Conservation (phyloP, 108 stramenopile genomes). For the Nannochloropsis granulata region DNA sequence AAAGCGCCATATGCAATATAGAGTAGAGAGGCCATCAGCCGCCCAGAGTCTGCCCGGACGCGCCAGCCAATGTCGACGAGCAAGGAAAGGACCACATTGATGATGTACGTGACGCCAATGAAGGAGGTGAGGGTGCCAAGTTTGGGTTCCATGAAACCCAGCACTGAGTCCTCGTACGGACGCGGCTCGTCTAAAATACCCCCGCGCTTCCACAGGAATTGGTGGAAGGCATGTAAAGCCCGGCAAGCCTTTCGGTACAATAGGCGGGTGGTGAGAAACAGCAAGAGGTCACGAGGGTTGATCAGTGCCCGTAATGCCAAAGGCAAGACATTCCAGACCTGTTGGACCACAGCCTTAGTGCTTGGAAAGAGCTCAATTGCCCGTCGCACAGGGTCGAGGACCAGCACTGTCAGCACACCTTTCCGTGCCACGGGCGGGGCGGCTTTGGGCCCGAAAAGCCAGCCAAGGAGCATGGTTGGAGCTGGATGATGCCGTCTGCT, state of each 20-base stretch:
- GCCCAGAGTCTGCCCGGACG: neutral
- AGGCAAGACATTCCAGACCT: neutral
- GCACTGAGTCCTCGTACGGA: slow-evolving; percentile 20
- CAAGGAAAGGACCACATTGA: neutral
- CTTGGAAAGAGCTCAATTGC: neutral
- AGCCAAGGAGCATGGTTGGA: neutral
- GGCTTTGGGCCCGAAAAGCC: neutral
- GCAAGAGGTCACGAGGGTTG: neutral
- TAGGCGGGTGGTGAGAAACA: neutral
- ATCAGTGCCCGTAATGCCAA: neutral
- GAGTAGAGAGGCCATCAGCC: slow-evolving; percentile 3
- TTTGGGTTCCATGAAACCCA: slow-evolving; percentile 1
- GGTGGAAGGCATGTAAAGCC: neutral
- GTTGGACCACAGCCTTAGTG: neutral
- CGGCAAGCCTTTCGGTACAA: neutral
- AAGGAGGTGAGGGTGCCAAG: neutral
- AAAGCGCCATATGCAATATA: slow-evolving; percentile 17
- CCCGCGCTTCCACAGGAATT: neutral
- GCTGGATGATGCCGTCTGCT: too few species aligned
- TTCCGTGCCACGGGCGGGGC: neutral
- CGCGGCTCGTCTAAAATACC: slow-evolving; percentile 11
- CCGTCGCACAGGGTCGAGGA: neutral
- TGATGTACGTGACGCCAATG: neutral
- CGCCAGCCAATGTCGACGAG: neutral
- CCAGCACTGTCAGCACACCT: neutral